Evolutionary conservation across 1,139 yeast genomes (phyloP), one percentile per base, ranked within the genome.

Genomic region (Suhomyces wounanorum): DNA sequence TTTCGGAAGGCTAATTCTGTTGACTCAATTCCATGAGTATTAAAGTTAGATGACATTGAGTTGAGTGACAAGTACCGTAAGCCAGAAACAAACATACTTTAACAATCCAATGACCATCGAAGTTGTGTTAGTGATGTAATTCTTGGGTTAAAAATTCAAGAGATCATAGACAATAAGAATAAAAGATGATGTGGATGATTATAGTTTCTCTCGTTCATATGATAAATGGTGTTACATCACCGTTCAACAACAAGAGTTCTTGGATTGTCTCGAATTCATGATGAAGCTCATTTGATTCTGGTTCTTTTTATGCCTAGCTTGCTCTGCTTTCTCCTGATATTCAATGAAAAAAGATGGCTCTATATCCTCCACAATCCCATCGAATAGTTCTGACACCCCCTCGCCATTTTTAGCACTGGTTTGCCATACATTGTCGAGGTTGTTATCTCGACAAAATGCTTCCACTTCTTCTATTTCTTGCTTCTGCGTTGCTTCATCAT

Each of bases 381-480:
- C 71, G 58, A 82, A 82, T 31, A 81, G 54, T 26, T 70, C 75
- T 0, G 45, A 42, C 3, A 82, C 64, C 0, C 83, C 84, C 1
- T 63, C 60, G 26, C 82, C 82, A 1, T 69, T 59, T 57, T 77
- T 79, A 13, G 85, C 78, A 62, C 84, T 79, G 3, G 84, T 78
- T 33, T 60, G 51, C 52, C 68, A 69, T 17, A 70, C 58, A 35
- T 56, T 44, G 13, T 48, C 38, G 3, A 43, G 21, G 14, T 33
- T 42, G 31, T 52, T 43, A 4, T 25, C 43, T 6, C 37, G 39
- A 30, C 56, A 52, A 40, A 57, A 58, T 23, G 28, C 47, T 13
- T 48, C 49, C 2, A 58, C 48, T 18, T 36, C 21, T 2, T 40
- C 52, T 5, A 43, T 38, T 11, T 39, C 40, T 11, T 48, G 44